phyloP scores from a whole-genome alignment of 495 filamentous ascomycete genomes.

The Podospora pseudocomata region DNA sequence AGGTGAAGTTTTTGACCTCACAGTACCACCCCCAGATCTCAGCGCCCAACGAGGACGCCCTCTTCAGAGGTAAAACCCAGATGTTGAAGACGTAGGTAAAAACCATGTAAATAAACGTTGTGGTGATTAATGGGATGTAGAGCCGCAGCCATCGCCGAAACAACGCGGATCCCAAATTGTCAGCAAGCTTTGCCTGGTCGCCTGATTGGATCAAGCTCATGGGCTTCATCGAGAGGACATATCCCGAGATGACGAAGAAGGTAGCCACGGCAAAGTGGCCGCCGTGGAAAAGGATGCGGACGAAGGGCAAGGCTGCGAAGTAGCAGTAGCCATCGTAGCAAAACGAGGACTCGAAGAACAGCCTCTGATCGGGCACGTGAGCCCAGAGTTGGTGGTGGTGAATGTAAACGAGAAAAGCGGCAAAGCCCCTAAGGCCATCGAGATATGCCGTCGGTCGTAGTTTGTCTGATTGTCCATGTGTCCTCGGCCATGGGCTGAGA shows the following conservation, averaged over 20 bases:
- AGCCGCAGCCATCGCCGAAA: conserved; percentile 38
- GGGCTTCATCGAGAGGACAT: conserved; percentile 51
- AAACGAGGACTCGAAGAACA: conserved; percentile 33
- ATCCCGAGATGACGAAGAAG: conserved; percentile 50
- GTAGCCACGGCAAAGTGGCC: conserved; percentile 53
- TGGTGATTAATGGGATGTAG: conserved; percentile 37
- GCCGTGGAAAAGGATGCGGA: conserved; percentile 42
- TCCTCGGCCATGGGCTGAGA: conserved; percentile 15
- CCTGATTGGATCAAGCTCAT: conserved; percentile 46
- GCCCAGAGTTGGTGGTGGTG: conserved; percentile 46
- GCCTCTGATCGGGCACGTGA: conserved; percentile 25
- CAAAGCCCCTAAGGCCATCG: conserved; percentile 46
- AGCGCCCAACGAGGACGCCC: conserved; percentile 34
- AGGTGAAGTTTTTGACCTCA: conserved; percentile 59
- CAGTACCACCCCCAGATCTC: conserved; percentile 55
- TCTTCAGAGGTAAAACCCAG: conserved; percentile 31
- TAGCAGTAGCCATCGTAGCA: conserved; percentile 35
- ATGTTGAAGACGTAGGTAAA: conserved; percentile 47
- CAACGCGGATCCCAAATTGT: conserved; percentile 31
- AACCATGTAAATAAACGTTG: conserved; percentile 50
- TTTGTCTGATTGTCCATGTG: conserved; percentile 18
- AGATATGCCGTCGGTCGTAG: conserved; percentile 44
- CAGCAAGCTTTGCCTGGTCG: conserved; percentile 38
- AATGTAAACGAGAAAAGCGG: conserved; percentile 48
- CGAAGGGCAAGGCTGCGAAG: conserved; percentile 39